Evolutionary conservation across 2,329 filamentous ascomycete species (phyloP), one percentile per base, ranked within the genome.

Genomic region (Calonectria crousiana): DNA sequence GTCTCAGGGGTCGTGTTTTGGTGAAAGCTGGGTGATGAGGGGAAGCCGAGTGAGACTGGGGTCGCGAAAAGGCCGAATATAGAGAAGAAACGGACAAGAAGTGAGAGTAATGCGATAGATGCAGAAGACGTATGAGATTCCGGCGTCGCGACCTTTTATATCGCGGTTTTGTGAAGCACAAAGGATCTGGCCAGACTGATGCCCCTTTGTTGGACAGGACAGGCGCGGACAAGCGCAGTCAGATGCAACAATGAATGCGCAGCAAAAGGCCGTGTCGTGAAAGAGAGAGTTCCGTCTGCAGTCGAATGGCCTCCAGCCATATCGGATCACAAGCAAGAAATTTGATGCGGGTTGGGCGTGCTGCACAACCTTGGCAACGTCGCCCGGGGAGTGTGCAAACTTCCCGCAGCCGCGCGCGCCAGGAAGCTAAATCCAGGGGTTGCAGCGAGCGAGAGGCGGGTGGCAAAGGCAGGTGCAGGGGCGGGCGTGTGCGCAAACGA

Each of bases 221-320:
- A 49, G 44, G 26, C 41, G 60, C 38, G 28, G 60, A 26, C 41
- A 68, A 53, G 47, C 53, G 53, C 64, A 41, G 47, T 23, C 36
- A 38, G 20, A 30, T 32, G 68, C 41, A 28, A 44, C 44, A 70
- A 52, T 26, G 32, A 28, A 26, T 41, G 16, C 11, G 69, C 8
- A 32, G 49, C 11, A 11, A 28, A 20, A 52, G 16, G 51, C 28
- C 26, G 36, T 66, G 44, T 53, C 36, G 30, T 34, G 66, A 67
- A 26, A 67, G 51, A 47, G 11, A 23, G 51, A 52, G 26, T 41
- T 38, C 26, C 36, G 60, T 60, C 49, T 38, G 41, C 18, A 8
- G 32, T 16, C n/a, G 34, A 41, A 51, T 34, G 69, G 47, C 20
- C 56, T 73, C 52, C 44, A 67, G 58, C 62, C 53, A 58, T 77